Evolutionary conservation across 1,284 basidiomycete genomes (phyloP), one percentile per base, ranked within the genome.

Genomic region (Malassezia slooffiae): DNA sequence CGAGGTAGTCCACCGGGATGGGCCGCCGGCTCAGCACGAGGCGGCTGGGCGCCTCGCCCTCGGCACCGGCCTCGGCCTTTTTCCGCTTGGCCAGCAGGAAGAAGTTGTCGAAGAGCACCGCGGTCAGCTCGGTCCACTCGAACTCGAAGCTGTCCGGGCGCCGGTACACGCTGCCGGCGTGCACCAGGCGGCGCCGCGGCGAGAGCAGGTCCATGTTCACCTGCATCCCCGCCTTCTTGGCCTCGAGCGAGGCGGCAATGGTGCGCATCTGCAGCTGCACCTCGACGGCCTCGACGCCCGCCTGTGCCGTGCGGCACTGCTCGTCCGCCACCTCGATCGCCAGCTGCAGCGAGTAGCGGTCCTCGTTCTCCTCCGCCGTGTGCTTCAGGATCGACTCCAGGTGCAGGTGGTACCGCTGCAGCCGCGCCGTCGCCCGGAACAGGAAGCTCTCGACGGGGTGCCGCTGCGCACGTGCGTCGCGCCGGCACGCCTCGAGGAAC

Each of bases 341-440:
- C 20, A 55, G 49, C 43, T 45, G 39, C 24, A 62, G 46, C 27
- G 54, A 53, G 26, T 60, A 58, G 3, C 45, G 39, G 37, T 68
- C 65, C 13, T 52, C 40, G 28, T 55, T 58, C 22, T 44, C 49
- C 13, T 55, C 48, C 21, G 60, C 59, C 3, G 65, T 65, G 41
- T 67, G 54, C 24, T 60, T 57, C 55, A 82, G 77, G 41, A 95
- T 85, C 2, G 85, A 85, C 57, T 89, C 83, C 2, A 96, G 75
- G 9, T 88, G 75, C 1, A 86, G 79, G 7, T 86, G 84, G 64
- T 95, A 95, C 52, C 85, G 83, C 66, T 89, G 85, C 10, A 95
- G 74, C 65, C 91, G 85, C 50, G 88, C 84, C 0, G 82, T 79
- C 1, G 90, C 87, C 5, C 87, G 77, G 40, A 81, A 83, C 52